Base-by-base conservation (phyloP, 225 moss, liverwort and hornwort genomes). In the Thuidium tamariscinum region DNA sequence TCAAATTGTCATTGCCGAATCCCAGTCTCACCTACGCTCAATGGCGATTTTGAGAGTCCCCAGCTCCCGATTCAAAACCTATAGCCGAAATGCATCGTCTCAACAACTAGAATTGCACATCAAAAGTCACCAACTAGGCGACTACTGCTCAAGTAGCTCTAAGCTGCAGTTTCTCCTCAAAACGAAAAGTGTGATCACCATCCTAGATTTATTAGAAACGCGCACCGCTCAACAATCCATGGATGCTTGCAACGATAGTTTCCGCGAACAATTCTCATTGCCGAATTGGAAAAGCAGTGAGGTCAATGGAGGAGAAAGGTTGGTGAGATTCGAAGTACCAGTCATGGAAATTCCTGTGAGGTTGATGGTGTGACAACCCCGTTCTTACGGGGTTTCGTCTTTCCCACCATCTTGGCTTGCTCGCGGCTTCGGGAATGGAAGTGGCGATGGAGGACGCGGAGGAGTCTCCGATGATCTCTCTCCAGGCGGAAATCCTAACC, bases 381-480 rank as follows among this genome's bases (percentile, higher is more conserved):
- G 49, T 74, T 83, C 90, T 88, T 88, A 85, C 85, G 88, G 22
- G 55, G 41, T 49, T 90, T 88, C 49, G 81, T 71, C 77, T 80
- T 86, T n/a, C 86, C 88, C 88, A 90, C 88, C 90, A 90, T 88
- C 46, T 64, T 86, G 60, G 66, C 85, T 82, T 30, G 52, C 44
- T 66, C 22, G 77, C 67, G 21, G 14, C 73, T 26, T 46, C 39
- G 48, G 23, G 11, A 73, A 70, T 27, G 81, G 9, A 37, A 37
- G 44, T 76, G 55, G 68, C 76, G 75, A 70, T 27, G 17, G 71
- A 70, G 62, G 51, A 36, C 66, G 46, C 6, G n/a, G 30, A 23
- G 66, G 76, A 49, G 10, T 15, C 9, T 4, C 1, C 0, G 2
- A 2, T 18, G 13, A 19, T 7, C 22, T 34, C 51, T 36, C 15